These are phyloP conservation scores for Corchorus olitorius DNA, from an alignment of 345 rosid species.

Conservation along the genomic window DNA sequence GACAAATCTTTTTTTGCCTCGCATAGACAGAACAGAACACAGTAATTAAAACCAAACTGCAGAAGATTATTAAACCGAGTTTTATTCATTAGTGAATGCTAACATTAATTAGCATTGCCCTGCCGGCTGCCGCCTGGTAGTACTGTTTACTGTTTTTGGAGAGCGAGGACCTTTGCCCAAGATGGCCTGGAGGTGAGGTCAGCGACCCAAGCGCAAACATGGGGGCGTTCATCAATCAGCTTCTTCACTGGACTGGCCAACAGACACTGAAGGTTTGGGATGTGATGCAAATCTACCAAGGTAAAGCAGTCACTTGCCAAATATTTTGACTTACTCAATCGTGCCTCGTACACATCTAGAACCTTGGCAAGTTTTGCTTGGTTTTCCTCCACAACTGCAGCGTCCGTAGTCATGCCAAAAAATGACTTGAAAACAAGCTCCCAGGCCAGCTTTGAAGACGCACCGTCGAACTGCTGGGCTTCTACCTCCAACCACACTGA, in stretches of 20 bases:
- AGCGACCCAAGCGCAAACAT: conserved; percentile 54
- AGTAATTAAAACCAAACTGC: not conserved
- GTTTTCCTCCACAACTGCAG: conserved; percentile 52
- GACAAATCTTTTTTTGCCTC: too few species aligned
- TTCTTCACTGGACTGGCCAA: conserved; percentile 46
- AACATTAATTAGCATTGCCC: not conserved
- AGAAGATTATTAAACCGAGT: not conserved
- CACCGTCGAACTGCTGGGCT: conserved; percentile 62
- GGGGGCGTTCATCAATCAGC: conserved; percentile 49
- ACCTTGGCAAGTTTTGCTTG: conserved; percentile 54
- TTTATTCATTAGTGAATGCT: not conserved
- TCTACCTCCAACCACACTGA: conserved; percentile 71
- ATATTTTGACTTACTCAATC: conserved; percentile 59
- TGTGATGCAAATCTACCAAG: conserved; percentile 75
- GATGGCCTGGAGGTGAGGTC: conserved; percentile 66
- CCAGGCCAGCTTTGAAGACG: conserved; percentile 58
- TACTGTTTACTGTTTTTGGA: conserved; percentile 23
- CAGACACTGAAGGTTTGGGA: conserved; percentile 48
- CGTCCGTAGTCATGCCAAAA: conserved; percentile 51
- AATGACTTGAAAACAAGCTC: conserved; percentile 52
- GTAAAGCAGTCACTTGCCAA: conserved; percentile 64
- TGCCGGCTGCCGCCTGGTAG: not conserved
- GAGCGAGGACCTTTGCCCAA: conserved; percentile 56
- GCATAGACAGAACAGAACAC: too few species aligned
- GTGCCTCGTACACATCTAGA: conserved; percentile 65